phyloP scores from a whole-genome alignment of 352 stramenopile genomes.

The Phytophthora aleatoria region DNA sequence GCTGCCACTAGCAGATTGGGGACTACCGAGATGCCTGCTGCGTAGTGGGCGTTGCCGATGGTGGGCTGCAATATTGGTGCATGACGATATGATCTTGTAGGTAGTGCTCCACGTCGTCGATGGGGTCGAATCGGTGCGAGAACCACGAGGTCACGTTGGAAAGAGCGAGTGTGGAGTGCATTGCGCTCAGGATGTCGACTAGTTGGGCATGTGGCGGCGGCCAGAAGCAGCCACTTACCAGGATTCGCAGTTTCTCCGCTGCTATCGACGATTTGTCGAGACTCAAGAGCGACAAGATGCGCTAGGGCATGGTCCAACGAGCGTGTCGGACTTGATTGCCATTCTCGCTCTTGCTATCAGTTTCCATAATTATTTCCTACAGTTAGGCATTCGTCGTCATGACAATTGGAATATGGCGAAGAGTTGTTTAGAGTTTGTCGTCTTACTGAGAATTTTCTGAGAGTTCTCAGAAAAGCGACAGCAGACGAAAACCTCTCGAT shows the following conservation, averaged over 20 bases:
- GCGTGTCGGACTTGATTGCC: too few relatives aligned
- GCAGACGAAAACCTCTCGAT: background rate
- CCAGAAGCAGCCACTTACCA: constrained; percentile 47
- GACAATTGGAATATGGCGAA: background rate
- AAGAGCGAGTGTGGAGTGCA: constrained; percentile 26
- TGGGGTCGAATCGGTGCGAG: constrained; percentile 60
- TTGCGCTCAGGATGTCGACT: constrained; percentile 27
- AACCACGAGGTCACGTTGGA: constrained; percentile 49
- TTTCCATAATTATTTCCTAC: too few relatives aligned
- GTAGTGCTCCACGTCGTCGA: constrained; percentile 62
- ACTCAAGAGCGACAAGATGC: background rate
- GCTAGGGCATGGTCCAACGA: too few relatives aligned
- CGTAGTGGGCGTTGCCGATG: constrained; percentile 30
- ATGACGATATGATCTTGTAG: constrained; percentile 61
- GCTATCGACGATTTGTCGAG: constrained; percentile 39
- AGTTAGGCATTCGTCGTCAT: background rate
- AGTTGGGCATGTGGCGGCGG: constrained; percentile 48
- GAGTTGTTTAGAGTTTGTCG: background rate
- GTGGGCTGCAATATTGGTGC: constrained; percentile 51
- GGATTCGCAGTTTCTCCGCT: constrained; percentile 37
- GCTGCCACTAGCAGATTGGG: constrained; percentile 8
- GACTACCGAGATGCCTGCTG: constrained; percentile 21
- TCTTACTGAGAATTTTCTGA: background rate
- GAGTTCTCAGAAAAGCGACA: constrained; percentile 4
- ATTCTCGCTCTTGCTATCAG: too few relatives aligned